These are phyloP conservation scores for Myriosclerotinia scirpicola DNA, from an alignment of 2,329 filamentous ascomycete species.

Conservation along the genomic window DNA sequence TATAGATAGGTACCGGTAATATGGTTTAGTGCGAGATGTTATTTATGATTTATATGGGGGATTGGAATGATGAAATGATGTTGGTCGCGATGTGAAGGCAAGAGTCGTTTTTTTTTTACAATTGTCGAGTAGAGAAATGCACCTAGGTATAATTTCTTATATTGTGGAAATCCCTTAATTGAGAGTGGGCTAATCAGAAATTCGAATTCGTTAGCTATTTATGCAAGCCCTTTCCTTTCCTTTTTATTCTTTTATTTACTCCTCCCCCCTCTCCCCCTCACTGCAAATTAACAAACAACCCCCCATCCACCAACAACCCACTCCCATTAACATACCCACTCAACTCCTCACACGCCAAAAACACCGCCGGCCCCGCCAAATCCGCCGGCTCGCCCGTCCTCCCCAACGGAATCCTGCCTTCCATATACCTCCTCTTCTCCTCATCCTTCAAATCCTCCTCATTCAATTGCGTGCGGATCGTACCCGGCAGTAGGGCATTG, in stretches of 20 bases:
- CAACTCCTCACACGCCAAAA: constrained; percentile 75
- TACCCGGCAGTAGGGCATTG: constrained; percentile 81
- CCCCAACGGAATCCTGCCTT: constrained; percentile 75
- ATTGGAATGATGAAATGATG: too few relatives aligned
- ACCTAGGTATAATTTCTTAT: too few relatives aligned
- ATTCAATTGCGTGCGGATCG: constrained; percentile 80
- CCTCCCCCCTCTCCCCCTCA: constrained; percentile 40
- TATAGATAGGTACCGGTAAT: too few relatives aligned
- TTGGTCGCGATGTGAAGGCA: too few relatives aligned
- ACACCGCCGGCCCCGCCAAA: constrained; percentile 80
- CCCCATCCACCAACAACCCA: constrained; percentile 83
- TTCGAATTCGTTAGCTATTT: background rate
- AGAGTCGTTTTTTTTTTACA: too few relatives aligned
- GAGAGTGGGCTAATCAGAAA: background rate
- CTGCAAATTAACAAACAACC: constrained; percentile 86
- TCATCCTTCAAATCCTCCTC: constrained; percentile 77
- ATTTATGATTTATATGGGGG: too few relatives aligned
- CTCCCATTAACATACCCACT: constrained; percentile 81
- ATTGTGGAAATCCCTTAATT: too few relatives aligned
- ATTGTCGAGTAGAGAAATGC: too few relatives aligned
- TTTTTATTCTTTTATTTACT: too few relatives aligned
- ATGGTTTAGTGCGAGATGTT: too few relatives aligned
- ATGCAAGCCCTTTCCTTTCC: background rate
- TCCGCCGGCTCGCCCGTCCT: constrained; percentile 71
- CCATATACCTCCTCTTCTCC: constrained; percentile 73